Conservation (phyloP, 345 rosid genomes). For the Camelina laxa region DNA sequence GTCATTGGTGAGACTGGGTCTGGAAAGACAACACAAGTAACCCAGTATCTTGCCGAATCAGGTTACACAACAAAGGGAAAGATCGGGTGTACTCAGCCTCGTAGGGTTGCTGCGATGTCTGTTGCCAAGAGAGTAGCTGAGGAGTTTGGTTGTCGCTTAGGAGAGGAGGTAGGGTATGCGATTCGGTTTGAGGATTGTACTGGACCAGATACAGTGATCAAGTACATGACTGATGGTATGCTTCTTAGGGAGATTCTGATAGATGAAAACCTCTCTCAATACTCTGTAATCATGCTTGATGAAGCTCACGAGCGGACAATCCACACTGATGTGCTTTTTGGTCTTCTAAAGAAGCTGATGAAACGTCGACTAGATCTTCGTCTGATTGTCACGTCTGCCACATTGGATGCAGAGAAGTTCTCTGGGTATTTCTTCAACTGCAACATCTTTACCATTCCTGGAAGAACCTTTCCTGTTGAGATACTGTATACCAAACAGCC, state of each 20-base stretch:
- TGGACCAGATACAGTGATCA: constrained; percentile 85
- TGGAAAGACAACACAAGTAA: constrained; percentile 84
- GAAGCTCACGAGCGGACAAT: constrained; percentile 92
- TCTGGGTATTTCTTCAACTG: constrained; percentile 82
- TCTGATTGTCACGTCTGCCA: constrained; percentile 80
- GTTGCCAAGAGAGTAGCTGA: constrained; percentile 92
- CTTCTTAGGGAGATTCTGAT: constrained; percentile 76
- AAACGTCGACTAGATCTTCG: constrained; percentile 71
- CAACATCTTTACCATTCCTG: constrained; percentile 83
- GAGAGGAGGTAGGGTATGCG: constrained; percentile 88
- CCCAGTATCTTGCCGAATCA: constrained; percentile 83
- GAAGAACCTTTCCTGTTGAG: constrained; percentile 87
- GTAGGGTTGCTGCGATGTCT: constrained; percentile 85
- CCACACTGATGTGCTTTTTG: constrained; percentile 87
- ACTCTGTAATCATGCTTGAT: constrained; percentile 80
- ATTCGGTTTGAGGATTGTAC: constrained; percentile 85
- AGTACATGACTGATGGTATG: constrained; percentile 92
- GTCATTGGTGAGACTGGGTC: constrained; percentile 92
- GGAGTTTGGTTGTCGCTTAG: constrained; percentile 87
- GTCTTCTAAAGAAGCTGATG: constrained; percentile 73
- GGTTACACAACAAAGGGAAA: constrained; percentile 79
- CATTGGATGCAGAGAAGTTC: constrained; percentile 83
- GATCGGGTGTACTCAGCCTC: constrained; percentile 90
- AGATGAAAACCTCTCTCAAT: constrained; percentile 74
- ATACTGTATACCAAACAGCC: constrained; percentile 78